Evolutionary conservation across 2,329 filamentous ascomycete species (phyloP), one percentile per base, ranked within the genome.

Genomic region (Ilyonectria destructans): DNA sequence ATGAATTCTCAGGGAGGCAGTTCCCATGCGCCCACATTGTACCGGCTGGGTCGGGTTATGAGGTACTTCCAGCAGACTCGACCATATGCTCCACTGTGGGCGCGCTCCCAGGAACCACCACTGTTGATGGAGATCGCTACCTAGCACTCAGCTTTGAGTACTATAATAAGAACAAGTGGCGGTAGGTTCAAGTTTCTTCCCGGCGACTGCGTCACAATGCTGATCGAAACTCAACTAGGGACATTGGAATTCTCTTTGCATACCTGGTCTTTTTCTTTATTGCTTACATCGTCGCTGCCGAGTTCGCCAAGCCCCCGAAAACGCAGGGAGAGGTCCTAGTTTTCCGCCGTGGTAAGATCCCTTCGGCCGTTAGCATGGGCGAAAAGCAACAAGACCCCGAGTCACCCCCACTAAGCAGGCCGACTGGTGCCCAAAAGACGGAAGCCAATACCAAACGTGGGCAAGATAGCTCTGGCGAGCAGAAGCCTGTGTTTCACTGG

Each of bases 301-400:
- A 89, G 67, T 85, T 80, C 67, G 71, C 78, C 59, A 49, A 68
- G 2, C 84, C 84, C 26, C 82, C 85, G 58, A 86, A 86, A 69
- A 88, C 86, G 1, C 90, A 88, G 79, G 88, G 88, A 31, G 88
- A 90, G 75, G 83, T 90, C 19, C 80, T 90, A 12, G 81, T 90
- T 17, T 90, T 90, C 79, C 85, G 83, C 45, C 82, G 86, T 46
- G 83, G 85, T 4, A 64, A 68, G 29, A 17, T 73, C 12, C 71
- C 49, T 23, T 40, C 66, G 10, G 57, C 40, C 17, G n/a, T 46
- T 21, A 12, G 6, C 10, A 40, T 40, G 37, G 37, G 33, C 55
- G 35, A 45, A 58, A n/a, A 19, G 26, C 35, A 21, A 40, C 19
- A 40, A 43, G 43, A 19, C 6, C 3, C 12, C 15, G 29, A 33